Percentiles rank a stretch among this genome's conserved stretches.
These are phyloP conservation scores for Endocarpon pusillum DNA, from an alignment of 495 filamentous ascomycete species.

Conservation along the genomic window DNA sequence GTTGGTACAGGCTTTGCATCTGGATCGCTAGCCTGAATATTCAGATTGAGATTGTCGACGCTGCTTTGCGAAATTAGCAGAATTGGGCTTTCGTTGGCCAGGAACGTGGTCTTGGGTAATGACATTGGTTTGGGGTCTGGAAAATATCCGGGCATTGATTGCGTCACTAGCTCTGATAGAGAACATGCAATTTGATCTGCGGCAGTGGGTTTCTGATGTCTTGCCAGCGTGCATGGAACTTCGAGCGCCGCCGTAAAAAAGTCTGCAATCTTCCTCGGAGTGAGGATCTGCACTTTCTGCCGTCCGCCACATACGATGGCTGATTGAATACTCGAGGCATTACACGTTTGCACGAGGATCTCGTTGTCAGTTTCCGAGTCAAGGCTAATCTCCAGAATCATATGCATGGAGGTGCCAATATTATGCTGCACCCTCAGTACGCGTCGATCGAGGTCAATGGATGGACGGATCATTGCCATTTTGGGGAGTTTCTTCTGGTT, in stretches of 20 bases:
- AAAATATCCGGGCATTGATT: conserved; percentile 4
- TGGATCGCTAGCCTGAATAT: conserved; percentile 29
- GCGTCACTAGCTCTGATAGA: too few relatives aligned
- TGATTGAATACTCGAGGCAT: conserved; percentile 29
- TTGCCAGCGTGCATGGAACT: conserved; percentile 51
- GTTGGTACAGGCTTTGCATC: conserved; percentile 38
- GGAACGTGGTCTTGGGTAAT: conserved; percentile 49
- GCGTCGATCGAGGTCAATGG: conserved; percentile 39
- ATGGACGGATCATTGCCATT: conserved; percentile 56
- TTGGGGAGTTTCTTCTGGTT: conserved; percentile 55
- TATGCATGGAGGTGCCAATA: conserved; percentile 2
- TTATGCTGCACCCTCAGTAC: conserved; percentile 22
- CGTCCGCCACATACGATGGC: conserved; percentile 66
- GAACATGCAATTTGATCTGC: not conserved
- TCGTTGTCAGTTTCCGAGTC: conserved; percentile 20
- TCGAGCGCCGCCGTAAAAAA: conserved; percentile 50
- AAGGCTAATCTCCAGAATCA: conserved; percentile 21
- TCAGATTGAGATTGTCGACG: conserved; percentile 55
- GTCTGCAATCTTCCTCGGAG: conserved; percentile 31
- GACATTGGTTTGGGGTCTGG: conserved; percentile 48
- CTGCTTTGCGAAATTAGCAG: conserved; percentile 67
- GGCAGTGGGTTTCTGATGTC: conserved; percentile 26
- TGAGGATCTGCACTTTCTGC: conserved; percentile 42
- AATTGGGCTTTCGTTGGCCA: conserved; percentile 89
- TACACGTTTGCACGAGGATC: not conserved